These are phyloP conservation scores for Plasmopara viticola DNA, from an alignment of 352 stramenopile species.

Conservation along the genomic window DNA sequence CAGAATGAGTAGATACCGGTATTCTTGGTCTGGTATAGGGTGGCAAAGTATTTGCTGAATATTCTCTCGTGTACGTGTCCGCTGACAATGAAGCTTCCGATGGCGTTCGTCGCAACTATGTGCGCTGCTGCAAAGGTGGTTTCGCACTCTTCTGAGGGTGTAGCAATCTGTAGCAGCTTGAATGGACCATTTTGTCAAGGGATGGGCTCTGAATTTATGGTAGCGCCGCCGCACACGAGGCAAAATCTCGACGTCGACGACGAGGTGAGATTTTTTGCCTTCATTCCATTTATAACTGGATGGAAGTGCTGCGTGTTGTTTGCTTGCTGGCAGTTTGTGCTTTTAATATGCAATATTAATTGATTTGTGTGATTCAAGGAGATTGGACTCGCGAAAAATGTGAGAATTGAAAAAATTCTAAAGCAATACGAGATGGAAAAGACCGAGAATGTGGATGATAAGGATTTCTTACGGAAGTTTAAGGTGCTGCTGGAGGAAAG, in stretches of 20 bases:
- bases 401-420: conserved; percentile 54
- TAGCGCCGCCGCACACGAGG: conserved; percentile 31
- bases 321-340: neutral
- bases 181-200: conserved; percentile 58
- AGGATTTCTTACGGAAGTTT: conserved; percentile 34
- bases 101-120: conserved; percentile 1
- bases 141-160: neutral
- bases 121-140: conserved; percentile 6
- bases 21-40: no score
- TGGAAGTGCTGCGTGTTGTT: neutral
- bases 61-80: no score
- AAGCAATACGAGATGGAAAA: conserved; percentile 62
- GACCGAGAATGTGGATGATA: conserved; percentile 13
- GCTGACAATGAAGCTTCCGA: conserved; percentile 11
- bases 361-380: conserved; percentile 19
- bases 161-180: conserved; percentile 45
- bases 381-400: conserved; percentile 29
- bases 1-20: no score
- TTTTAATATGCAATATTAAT: neutral
- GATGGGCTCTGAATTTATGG: conserved; percentile 21
- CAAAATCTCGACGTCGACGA: conserved; percentile 38
- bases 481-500: conserved; percentile 51
- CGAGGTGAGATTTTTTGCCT: conserved; percentile 23
- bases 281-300: neutral
- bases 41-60: no score